Conservation (phyloP, 345 rosid species). For the Citrus trifoliata region DNA sequence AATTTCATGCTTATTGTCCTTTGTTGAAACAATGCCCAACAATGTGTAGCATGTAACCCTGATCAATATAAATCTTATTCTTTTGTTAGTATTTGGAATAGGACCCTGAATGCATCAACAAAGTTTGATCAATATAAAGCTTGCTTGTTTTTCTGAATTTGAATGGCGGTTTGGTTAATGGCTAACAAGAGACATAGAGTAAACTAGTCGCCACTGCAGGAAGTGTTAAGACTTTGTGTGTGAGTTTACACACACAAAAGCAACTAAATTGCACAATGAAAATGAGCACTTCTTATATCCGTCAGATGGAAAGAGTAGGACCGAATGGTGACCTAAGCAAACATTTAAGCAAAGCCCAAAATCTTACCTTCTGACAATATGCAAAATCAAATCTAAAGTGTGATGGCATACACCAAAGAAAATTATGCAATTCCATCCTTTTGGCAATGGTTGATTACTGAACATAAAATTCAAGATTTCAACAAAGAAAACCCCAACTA, state of each 20-base stretch:
- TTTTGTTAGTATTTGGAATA: too few relatives aligned
- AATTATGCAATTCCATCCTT: conserved; percentile 10
- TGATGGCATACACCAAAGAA: neutral
- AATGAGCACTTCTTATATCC: neutral
- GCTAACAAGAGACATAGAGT: too few relatives aligned
- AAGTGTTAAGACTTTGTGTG: too few relatives aligned
- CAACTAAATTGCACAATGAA: too few relatives aligned
- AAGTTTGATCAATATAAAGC: too few relatives aligned
- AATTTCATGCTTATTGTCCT: neutral
- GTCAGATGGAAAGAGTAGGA: neutral
- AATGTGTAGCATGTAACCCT: neutral
- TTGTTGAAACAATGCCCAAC: neutral
- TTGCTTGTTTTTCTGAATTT: too few relatives aligned
- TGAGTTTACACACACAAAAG: too few relatives aligned
- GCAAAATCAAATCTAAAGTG: neutral
- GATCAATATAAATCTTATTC: neutral
- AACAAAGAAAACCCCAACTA: neutral
- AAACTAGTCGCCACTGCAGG: too few relatives aligned
- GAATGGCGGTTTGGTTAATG: too few relatives aligned
- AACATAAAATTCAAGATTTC: conserved; percentile 15
- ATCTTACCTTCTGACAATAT: too few relatives aligned
- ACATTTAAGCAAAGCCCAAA: neutral
- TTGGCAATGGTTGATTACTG: conserved; percentile 4
- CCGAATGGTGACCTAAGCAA: neutral
- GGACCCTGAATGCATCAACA: too few relatives aligned